Conservation (phyloP, 106 monocot genomes). For the Phalaenopsis aphrodite region DNA sequence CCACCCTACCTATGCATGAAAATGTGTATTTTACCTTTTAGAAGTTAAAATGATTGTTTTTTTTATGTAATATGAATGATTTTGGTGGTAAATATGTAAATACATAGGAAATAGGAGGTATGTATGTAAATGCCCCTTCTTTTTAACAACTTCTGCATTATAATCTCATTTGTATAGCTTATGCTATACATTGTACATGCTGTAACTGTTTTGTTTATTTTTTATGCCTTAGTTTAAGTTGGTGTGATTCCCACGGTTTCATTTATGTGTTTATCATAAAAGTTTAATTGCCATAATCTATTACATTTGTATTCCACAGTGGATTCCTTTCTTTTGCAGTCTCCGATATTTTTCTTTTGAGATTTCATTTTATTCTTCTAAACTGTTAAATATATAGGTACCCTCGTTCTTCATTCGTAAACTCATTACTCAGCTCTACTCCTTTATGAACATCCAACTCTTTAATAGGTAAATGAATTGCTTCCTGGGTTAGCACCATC, state of each 20-base stretch:
- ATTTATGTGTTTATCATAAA: not conserved
- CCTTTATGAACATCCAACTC: conserved; percentile 91
- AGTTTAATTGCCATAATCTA: too few species aligned
- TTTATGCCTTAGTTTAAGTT: not conserved
- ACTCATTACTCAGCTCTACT: conserved; percentile 89
- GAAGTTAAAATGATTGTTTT: too few species aligned
- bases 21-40: too few species aligned
- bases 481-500: not conserved
- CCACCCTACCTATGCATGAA: too few species aligned
- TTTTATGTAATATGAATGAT: too few species aligned
- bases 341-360: not conserved
- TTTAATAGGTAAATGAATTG: conserved; percentile 67
- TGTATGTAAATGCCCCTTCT: too few species aligned
- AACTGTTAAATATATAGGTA: conserved; percentile 34
- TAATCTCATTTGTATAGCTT: not conserved
- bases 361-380: not conserved
- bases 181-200: not conserved
- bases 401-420: conserved; percentile 96
- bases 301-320: too few species aligned
- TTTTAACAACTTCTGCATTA: too few species aligned
- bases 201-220: not conserved
- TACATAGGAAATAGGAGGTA: too few species aligned
- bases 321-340: not conserved
- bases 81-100: too few species aligned
- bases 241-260: not conserved